Evolutionary conservation across 2,329 filamentous ascomycete species (phyloP), one percentile per base, ranked within the genome.

Genomic region (Cyanodermella asteris): DNA sequence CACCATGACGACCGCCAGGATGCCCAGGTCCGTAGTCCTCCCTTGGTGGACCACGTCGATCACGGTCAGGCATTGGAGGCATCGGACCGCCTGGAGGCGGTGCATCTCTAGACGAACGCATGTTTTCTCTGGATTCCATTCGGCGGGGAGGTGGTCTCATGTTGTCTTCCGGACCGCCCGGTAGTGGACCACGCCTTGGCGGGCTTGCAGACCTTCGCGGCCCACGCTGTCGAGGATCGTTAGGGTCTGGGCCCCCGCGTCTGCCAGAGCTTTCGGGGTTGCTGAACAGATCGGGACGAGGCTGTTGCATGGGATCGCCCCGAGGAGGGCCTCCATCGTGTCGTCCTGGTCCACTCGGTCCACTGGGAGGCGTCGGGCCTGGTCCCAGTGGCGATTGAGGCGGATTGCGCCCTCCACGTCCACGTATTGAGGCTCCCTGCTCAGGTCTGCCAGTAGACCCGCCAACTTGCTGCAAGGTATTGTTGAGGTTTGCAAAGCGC

Each of bases 401-500:
- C 7, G 23, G 23, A 4, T 25, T 22, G 12, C 34, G 34, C 10
- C 32, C 32, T 17, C 34, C 34, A 23, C 34, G 29, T 13, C 34
- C 34, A 13, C 34, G 32, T 12, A 36, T 36, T 17, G 28, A 33
- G 12, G 33, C 27, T 6, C 34, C 34, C 29, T 35, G 34, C n/a
- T 27, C 33, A 14, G 22, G 25, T 22, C 32, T 26, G 11, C 32
- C 34, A 3, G 28, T 13, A 9, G 26, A 23, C 8, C 16, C 20
- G 13, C 20, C 23, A 13, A 37, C 47, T 34, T 57, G 52, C 27
- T 56, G 51, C 18, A 59, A 46, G 37, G 55, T 48, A 27, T 44
- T 54, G 33, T 56, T 55, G 27, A 59, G 41, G 2, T 47, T 49
- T 9, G 49, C 45, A 31, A 59, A 53, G 8, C 55, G 49, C 31